Base-by-base conservation (phyloP, 768 basidiomycete genomes). In the Boletus reticulatus region DNA sequence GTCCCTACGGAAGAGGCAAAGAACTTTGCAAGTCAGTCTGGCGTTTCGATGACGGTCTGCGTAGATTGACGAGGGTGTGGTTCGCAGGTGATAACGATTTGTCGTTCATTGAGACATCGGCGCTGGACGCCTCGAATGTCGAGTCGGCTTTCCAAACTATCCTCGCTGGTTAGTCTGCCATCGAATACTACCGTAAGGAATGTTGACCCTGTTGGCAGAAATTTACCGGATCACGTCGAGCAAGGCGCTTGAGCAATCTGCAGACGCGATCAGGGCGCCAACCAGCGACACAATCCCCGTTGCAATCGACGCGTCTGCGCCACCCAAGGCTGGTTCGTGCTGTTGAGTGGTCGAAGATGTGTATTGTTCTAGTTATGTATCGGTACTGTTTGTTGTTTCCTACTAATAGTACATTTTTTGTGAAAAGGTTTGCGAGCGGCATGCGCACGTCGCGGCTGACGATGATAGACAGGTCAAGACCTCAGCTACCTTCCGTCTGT, bases 101-200 rank as follows among this genome's bases (percentile, higher is more conserved):
- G 63, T 92, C 89, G 52, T 96, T 96, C 81, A 96, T 99, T 62
- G 96, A 99, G 80, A 99, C 96, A 57, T 99, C 96, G 68, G 96
- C 96, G 77, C 87, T 98, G 83, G 97, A 99, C 85, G 93, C 96
- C 65, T 95, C 94, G 48, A 97, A 98, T 76, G 95, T 99, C 75
- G 96, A 98, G 76, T 76, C 83, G 54, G 97, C 96, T 48, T 99
- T 99, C 87, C 94, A 98, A 73, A 94, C 85, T 55, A 98, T 98
- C 69, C 81, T 99, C 58, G 87, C 89, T 43, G 94, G 94, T 93
- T 47, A 49, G 84, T 76, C 29, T 34, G 36, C 45, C 19, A 43
- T 4, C 2, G 27, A 36, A 14, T 42, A 27, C 2, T 9, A 4
- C 46, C 12, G 19, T 19, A 50, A 5, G 44, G 9, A 43, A 31